Base-by-base conservation (phyloP, 2,329 filamentous ascomycete species). In the Xylaria sp. region DNA sequence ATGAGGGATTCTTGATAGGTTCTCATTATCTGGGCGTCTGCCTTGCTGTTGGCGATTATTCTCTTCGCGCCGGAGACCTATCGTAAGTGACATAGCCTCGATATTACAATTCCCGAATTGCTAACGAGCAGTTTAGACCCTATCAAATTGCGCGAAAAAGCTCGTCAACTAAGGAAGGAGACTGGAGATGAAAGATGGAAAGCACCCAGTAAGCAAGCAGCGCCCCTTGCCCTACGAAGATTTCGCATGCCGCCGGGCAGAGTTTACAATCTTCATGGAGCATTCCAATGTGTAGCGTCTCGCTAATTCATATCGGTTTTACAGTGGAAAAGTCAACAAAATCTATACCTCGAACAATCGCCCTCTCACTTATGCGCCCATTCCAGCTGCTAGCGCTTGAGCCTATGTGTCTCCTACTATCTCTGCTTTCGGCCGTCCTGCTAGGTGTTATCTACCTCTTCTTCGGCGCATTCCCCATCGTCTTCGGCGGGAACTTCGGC, bases 381-480 rank as follows among this genome's bases (percentile, higher is more conserved):
- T 92, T 96, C 77, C 88, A 96, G 80, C 87, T 97, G 6, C 85
- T 97, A 63, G 79, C 90, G 59, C 87, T 92, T 63, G 93, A 97
- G 82, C 93, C 92, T 72, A 97, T 97, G 93, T 92, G 90, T 68
- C 83, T 96, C 66, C 89, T 89, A 73, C 88, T 97, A 31, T 96
- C 93, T 79, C 81, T 96, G 26, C 92, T 94, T 74, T 93, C 92
- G 0, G 93, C 93, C 46, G 88, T 97, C 63, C 83, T 97, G n/a
- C 84, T 97, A 7, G 94, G 94, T 5, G 91, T 97, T 53, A 82
- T 97, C 2, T 97, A 97, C 77, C 88, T 97, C 46, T 97, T 97
- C 83, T 97, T 97, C 78, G 93, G 93, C 23, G 93, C 94, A 0
- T 97, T 97, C 75, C 88, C 91, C 5, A 83, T 97, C 53, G 89